A percentile compares a stretch with the other conserved stretches of the same genome.
Evolutionary conservation across 306 rosid species (phyloP).

Genomic region (Sicyos edulis): DNA sequence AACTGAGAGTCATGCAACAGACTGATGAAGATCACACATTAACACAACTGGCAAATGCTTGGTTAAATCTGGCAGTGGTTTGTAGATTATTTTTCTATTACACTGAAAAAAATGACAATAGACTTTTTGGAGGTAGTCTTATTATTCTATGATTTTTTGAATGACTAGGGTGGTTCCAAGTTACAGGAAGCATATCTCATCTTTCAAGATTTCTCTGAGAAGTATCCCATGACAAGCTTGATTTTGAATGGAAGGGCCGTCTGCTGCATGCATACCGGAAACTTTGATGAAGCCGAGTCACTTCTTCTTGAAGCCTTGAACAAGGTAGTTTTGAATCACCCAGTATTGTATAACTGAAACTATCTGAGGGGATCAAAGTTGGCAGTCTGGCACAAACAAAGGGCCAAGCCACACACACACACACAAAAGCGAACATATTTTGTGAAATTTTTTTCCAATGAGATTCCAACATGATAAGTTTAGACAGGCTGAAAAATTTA

Average conservation of each 20-base stretch:
- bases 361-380: not conserved
- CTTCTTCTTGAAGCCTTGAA: constrained; percentile 86
- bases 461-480: not conserved
- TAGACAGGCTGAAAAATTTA: not conserved
- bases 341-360: not conserved
- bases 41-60: constrained; percentile 90
- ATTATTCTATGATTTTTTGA: constrained; percentile 18
- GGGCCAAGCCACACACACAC: not conserved
- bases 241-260: constrained; percentile 95
- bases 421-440: not conserved
- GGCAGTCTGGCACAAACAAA: not conserved
- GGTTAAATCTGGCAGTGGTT: constrained; percentile 96
- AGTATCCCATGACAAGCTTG: constrained; percentile 83
- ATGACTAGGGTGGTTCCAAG: constrained; percentile 87
- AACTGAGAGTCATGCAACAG: constrained; percentile 86
- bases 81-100: constrained; percentile 5
- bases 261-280: constrained; percentile 98
- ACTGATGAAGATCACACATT: constrained; percentile 93
- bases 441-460: not conserved
- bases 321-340: constrained; percentile 47
- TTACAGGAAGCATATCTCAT: constrained; percentile 94
- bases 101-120: not conserved
- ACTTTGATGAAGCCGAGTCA: constrained; percentile 94
- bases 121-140: not conserved
- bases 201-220: constrained; percentile 98